Base-by-base conservation (phyloP, 2,329 filamentous ascomycete species). In the Clonostachys solani region DNA sequence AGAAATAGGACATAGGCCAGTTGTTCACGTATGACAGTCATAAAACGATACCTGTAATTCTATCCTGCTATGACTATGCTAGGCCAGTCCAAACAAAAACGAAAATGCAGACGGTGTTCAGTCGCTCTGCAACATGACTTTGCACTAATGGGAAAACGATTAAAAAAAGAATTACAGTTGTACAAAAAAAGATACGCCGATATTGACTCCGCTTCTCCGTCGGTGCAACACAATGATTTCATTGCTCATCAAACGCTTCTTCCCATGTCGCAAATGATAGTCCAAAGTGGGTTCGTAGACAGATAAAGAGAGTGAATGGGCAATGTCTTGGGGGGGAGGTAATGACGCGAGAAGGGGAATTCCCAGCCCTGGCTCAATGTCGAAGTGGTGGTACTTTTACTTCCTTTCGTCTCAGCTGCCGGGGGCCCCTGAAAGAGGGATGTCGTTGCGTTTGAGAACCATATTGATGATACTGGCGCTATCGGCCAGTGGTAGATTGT, bases 11-110 rank as follows among this genome's bases (percentile, higher is more conserved):
- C 23, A 29, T 9, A 29, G 9, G 3, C 23, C 23, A 29, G 23
- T 29, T 29, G 23, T 29, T 29, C 23, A 29, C 10, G 23, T 29
- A 29, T 29, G 23, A 29, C 9, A 29, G 23, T 29, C 23, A 29
- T 29, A 29, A 29, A 29, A 29, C 9, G 23, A 29, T 29, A 29
- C 23, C 23, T 29, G 23, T 19, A 35, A 46, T 49, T 53, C 44
- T 53, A 54, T 56, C 51, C 47, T 57, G 52, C 50, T 73, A 74
- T 75, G 67, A 44, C 46, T 47, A 45, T 50, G 47, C 43, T 17
- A 2, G n/a, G 15, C 50, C 47, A 40, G 41, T 17, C 41, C 19
- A 15, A 23, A 29, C 23, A 29, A 29, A 29, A 29, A 29, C 23
- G 10, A 29, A 29, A 29, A 29, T 29, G 23, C 23, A 29, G 23